Base-by-base conservation (phyloP, 768 basidiomycete species). In the Fomitopsis serialis region DNA sequence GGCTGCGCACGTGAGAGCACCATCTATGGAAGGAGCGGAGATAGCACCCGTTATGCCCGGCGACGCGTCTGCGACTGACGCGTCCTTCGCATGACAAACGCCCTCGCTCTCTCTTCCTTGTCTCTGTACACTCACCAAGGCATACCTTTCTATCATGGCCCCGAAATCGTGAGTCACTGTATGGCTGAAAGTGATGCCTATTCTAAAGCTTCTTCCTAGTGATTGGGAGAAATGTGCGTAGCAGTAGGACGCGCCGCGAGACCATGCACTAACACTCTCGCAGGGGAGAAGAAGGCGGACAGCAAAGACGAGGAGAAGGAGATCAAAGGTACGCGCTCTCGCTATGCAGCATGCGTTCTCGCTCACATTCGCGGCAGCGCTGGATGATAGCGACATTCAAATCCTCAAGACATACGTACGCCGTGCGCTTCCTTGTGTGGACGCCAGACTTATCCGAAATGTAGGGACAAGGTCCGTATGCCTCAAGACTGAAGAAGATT, bases 381-480 rank as follows among this genome's bases (percentile, higher is more conserved):
- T 99, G 57, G 97, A 98, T 66, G 96, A 98, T 63, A 93, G 92
- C 60, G 97, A 98, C 68, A 99, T 99, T 48, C 96, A 98, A 69
- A 97, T 99, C 61, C 82, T 99, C 58, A 97, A 98, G 76, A 99
- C 96, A 55, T 98, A 98, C 70, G 96, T 92, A 70, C 55, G 85
- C 63, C 35, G 61, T 24, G 34, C 9, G 49, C 29, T 19, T 48
- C 32, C 46, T 45, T 36, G 51, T 56, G 13, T 17, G 21, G 15
- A 4, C 22, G 42, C 43, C 27, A 54, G 49, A 40, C 48, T 45
- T 23, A 13, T 54, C 29, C 12, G 12, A 40, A 53, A 34, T 46
- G 22, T 66, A 98, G 94, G 96, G 97, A 50, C 96, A 98, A 89
- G 97, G 97, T 53, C 95, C 97, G 52, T 99, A 99, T 66, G 94